Conservation (phyloP, 306 rosid genomes). For the Cucumis sativus region DNA sequence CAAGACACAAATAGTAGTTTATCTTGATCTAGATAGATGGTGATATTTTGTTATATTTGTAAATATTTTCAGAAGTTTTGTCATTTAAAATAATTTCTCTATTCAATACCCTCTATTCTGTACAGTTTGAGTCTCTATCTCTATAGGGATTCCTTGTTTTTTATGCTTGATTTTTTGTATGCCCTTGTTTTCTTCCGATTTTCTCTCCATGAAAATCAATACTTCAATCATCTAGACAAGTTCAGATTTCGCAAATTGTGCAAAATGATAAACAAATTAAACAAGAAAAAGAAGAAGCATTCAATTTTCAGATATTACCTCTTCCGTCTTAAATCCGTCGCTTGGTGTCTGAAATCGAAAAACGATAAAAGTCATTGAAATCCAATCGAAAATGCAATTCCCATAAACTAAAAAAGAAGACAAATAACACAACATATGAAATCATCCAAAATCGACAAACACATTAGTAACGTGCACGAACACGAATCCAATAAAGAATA, state of each 20-base stretch:
- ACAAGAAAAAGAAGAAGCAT: not conserved
- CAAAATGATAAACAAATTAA: not conserved
- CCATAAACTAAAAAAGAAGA: not conserved
- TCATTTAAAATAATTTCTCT: no score
- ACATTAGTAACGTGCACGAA: not conserved
- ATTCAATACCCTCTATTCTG: no score
- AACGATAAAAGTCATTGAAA: not conserved
- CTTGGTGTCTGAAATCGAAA: slow-evolving; percentile 50
- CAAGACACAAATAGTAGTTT: no score
- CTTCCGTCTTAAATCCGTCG: slow-evolving; percentile 52
- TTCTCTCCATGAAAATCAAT: no score
- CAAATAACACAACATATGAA: not conserved
- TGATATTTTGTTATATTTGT: no score
- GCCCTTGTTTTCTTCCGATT: no score
- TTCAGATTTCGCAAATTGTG: not conserved
- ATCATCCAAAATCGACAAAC: not conserved
- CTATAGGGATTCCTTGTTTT: no score
- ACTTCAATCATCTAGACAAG: no score
- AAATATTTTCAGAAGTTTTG: no score
- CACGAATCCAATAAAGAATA: not conserved
- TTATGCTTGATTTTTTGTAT: no score
- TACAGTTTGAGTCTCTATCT: no score
- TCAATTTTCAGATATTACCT: slow-evolving; percentile 34
- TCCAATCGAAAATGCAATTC: not conserved
- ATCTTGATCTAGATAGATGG: no score